Evolutionary conservation across 768 basidiomycete genomes (phyloP), one percentile per base, ranked within the genome.

Genomic region (Lentinula boryana): DNA sequence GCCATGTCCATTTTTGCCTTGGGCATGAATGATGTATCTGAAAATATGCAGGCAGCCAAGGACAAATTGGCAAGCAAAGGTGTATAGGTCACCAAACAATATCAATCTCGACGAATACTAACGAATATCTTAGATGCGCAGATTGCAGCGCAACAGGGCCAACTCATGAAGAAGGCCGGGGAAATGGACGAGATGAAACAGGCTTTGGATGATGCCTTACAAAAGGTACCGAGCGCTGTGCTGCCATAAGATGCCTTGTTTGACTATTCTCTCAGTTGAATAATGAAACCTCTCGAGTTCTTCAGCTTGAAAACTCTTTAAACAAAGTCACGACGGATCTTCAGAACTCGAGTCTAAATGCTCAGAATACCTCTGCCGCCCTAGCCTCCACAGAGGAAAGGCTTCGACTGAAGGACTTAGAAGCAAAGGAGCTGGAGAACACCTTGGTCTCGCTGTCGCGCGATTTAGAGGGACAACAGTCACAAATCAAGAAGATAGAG

Each of bases 391-490:
- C 80, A 2, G 76, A 83, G 55, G 79, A 80, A 62, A 83, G 77
- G 62, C 69, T 84, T 57, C 85, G 79, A 67, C 74, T 72, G 10
- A 77, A 82, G 60, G 80, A 82, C 51, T 70, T 78, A 53, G 78
- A 80, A 58, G 71, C 76, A 18, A 78, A 75, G 36, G 83, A 86
- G 55, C 77, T 89, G 32, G 80, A 88, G 63, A 72, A 78, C 35
- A 80, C 77, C 44, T 74, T 89, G 16, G 82, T 85, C 54, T 75
- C 76, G 9, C 63, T 87, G 44, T 84, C 85, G 2, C 74, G 77
- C 55, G 76, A 78, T n/a, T 84, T 83, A 2, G 77, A 84, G 62
- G 70, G 76, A 9, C 75, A 80, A 32, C 74, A 72, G 41, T 61
- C 74, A 43, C 78, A 76, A 35, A 70, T 73, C 10, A 67, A 67